Conservation (phyloP, 2,329 filamentous ascomycete genomes). For the Fusarium cyanostomum region DNA sequence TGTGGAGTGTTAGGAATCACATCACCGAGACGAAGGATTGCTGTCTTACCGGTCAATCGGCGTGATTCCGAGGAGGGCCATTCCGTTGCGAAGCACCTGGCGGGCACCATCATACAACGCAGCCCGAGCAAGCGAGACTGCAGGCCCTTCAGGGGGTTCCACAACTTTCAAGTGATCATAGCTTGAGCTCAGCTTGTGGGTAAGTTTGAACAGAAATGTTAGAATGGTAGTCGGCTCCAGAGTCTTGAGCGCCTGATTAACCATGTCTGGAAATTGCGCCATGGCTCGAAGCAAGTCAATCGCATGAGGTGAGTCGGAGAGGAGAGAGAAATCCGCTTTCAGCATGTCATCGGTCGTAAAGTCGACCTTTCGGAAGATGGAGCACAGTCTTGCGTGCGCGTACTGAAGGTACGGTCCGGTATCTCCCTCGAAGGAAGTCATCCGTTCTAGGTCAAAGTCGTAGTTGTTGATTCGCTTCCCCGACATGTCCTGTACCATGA, state of each 20-base stretch:
- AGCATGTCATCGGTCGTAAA: slow-evolving; percentile 25
- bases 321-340: slow-evolving; percentile 40
- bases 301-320: slow-evolving; percentile 46
- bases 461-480: slow-evolving; percentile 65
- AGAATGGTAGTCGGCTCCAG: slow-evolving; percentile 72
- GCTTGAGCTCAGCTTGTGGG: slow-evolving; percentile 75
- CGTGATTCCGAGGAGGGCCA: slow-evolving; percentile 67
- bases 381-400: slow-evolving; percentile 70
- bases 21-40: background rate
- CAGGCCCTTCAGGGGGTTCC: slow-evolving; percentile 68
- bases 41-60: slow-evolving; percentile 21
- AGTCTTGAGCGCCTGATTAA: slow-evolving; percentile 69
- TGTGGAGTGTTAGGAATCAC: background rate
- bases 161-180: slow-evolving; percentile 81
- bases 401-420: slow-evolving; percentile 80
- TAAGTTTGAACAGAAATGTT: slow-evolving; percentile 80
- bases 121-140: slow-evolving; percentile 67
- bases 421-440: slow-evolving; percentile 78
- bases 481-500: slow-evolving; percentile 79
- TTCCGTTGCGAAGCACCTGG: slow-evolving; percentile 72
- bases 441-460: slow-evolving; percentile 74
- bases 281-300: slow-evolving; percentile 69
- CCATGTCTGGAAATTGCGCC: slow-evolving; percentile 71
- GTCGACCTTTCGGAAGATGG: slow-evolving; percentile 45
- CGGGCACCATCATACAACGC: slow-evolving; percentile 70